A percentile compares a stretch with the other conserved stretches of the same genome.
These are phyloP conservation scores for Podospora anserina DNA, from an alignment of 495 filamentous ascomycete genomes.

Conservation along the genomic window DNA sequence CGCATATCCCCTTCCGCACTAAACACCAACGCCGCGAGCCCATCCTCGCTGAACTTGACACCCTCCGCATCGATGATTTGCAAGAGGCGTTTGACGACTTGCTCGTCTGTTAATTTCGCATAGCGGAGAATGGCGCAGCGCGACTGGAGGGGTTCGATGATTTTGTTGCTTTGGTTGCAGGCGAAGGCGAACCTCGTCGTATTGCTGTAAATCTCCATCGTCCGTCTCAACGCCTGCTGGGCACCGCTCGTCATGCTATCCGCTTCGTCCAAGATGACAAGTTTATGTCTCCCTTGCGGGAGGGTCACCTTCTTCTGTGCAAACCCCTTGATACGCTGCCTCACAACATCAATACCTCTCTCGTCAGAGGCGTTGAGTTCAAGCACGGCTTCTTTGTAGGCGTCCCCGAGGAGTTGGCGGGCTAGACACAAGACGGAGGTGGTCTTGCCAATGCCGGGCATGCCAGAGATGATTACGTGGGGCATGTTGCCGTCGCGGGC, in stretches of 20 bases:
- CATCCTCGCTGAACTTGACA: slow-evolving; percentile 86
- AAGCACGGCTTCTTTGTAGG: slow-evolving; percentile 96
- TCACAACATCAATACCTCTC: slow-evolving; percentile 95
- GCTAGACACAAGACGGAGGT: slow-evolving; percentile 93
- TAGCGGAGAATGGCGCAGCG: slow-evolving; percentile 96
- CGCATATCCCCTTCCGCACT: slow-evolving; percentile 98
- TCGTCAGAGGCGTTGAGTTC: slow-evolving; percentile 97
- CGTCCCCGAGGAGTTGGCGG: slow-evolving; percentile 83
- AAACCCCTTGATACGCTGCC: slow-evolving; percentile 98
- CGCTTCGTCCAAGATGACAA: slow-evolving; percentile 97
- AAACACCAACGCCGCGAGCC: slow-evolving; percentile 91
- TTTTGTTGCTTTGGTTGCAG: slow-evolving; percentile 98
- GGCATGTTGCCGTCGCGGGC: slow-evolving; percentile 99
- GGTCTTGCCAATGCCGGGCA: slow-evolving; percentile 99
- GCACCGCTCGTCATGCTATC: slow-evolving; percentile 97
- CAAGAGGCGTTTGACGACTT: slow-evolving; percentile 83
- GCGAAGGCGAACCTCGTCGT: slow-evolving; percentile 98
- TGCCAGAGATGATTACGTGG: slow-evolving; percentile 97
- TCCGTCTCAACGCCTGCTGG: slow-evolving; percentile 90
- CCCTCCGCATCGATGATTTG: slow-evolving; percentile 90
- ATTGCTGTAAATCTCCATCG: slow-evolving; percentile 98
- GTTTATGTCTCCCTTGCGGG: slow-evolving; percentile 84
- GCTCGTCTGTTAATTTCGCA: slow-evolving; percentile 83
- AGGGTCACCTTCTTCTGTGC: slow-evolving; percentile 99
- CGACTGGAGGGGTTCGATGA: slow-evolving; percentile 96